Base-by-base conservation (phyloP, 768 basidiomycete species). In the Lentinula detonsa region DNA sequence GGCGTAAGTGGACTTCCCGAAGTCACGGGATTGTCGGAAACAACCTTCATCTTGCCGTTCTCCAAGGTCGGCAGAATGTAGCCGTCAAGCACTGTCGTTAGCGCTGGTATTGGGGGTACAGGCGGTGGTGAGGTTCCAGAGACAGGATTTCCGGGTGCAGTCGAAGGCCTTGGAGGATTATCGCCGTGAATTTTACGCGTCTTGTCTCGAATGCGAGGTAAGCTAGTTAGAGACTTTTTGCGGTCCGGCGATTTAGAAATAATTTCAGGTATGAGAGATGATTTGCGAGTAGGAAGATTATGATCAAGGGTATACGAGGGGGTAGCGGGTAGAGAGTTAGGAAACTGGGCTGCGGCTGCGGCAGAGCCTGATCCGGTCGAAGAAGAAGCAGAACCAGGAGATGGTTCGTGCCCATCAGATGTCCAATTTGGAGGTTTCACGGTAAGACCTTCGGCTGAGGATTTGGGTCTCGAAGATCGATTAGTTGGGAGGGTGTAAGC, bases 251-350 rank as follows among this genome's bases (percentile, higher is more conserved):
- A 59, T 56, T 50, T 64, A 33, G 50, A 59, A 42, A 61, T 65
- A 54, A 64, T 52, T 4, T 60, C 63, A 51, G 70, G 66, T 39
- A 31, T 64, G 6, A 74, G 39, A 46, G 71, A 70, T 5, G 70
- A 61, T 63, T 69, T 68, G 53, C 74, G 62, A 9, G 69, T 56
- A 39, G 73, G 67, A 16, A 69, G 67, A 13, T 54, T 62, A 62
- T 43, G 63, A 52, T 43, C 67, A 43, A 60, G 63, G 40, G 33
- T 64, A 45, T 63, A 52, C 15, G 70, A 66, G 7, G 68, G 64
- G 34, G 62, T 49, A 8, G 68, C 53, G 23, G 63, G 49, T 45
- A 40, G 18, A 11, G 64, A 43, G 43, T 54, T 33, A 51, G 63
- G 52, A 58, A 49, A n/a, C 16, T 48, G 18, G 18, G 21, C n/a